A percentile compares a stretch with the other conserved stretches of the same genome.
Evolutionary conservation across 768 basidiomycete genomes (phyloP).

Genomic region (Rhizopogon salebrosus): DNA sequence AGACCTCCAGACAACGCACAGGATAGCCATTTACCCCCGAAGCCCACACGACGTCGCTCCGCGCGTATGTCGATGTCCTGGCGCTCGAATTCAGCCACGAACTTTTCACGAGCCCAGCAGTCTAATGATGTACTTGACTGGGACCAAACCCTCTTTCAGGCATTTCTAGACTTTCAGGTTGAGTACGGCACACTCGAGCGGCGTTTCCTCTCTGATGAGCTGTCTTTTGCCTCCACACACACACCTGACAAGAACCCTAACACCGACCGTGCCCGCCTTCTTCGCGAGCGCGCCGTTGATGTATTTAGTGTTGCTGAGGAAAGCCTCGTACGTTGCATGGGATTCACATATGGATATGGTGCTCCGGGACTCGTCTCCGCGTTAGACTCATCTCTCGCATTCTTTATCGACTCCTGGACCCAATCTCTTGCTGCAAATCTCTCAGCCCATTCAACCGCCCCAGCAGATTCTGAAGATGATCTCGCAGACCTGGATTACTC

Average conservation of each 20-base stretch:
- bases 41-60: conserved; percentile 47
- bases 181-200: conserved; percentile 80
- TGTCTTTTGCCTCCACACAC: conserved; percentile 38
- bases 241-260: conserved; percentile 27
- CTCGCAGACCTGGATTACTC: conserved; percentile 83
- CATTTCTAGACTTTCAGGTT: conserved; percentile 86
- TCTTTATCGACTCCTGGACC: conserved; percentile 66
- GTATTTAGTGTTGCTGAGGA: conserved; percentile 78
- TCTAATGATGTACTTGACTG: conserved; percentile 52
- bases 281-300: conserved; percentile 73
- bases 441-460: conserved; percentile 20
- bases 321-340: conserved; percentile 65
- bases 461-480: conserved; percentile 47
- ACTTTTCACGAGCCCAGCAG: conserved; percentile 4
- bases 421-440: conserved; percentile 38
- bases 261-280: conserved; percentile 43
- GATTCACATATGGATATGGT: conserved; percentile 90
- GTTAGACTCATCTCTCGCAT: conserved; percentile 63
- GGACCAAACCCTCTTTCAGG: conserved; percentile 91
- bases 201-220: conserved; percentile 54
- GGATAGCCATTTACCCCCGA: conserved; percentile 13
- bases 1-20: conserved; percentile 15
- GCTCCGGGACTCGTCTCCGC: conserved; percentile 67
- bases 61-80: conserved; percentile 64
- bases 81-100: conserved; percentile 33